phyloP scores from a whole-genome alignment of 805 yeast genomes.

The Zygosaccharomyces pseudorouxii region DNA sequence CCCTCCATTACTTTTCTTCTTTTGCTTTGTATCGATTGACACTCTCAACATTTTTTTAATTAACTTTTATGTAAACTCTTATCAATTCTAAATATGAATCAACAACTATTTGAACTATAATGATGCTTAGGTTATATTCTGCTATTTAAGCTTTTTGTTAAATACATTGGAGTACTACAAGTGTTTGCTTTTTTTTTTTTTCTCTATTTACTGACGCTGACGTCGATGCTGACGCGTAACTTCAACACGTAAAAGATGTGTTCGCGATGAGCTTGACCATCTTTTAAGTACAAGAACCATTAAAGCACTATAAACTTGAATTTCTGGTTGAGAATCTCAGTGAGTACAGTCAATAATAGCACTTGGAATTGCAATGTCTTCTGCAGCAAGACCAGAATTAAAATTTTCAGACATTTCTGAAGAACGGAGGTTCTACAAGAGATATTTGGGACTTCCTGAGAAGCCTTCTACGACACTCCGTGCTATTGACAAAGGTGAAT shows the following conservation, averaged over 20 bases:
- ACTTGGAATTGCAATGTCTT: constrained; percentile 22
- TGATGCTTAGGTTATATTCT: too few relatives aligned
- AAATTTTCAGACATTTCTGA: constrained; percentile 52
- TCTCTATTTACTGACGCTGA: not conserved
- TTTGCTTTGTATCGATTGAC: not conserved
- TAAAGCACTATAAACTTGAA: not conserved
- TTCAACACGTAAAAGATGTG: constrained; percentile 1
- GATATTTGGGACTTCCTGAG: constrained; percentile 46
- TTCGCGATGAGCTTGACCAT: not conserved
- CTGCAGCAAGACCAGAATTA: constrained; percentile 47
- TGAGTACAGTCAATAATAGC: not conserved
- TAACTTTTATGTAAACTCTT: not conserved
- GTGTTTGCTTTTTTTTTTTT: too few relatives aligned
- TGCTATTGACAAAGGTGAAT: constrained; percentile 77
- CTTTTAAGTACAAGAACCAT: not conserved
- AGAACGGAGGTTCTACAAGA: constrained; percentile 45
- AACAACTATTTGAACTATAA: too few relatives aligned
- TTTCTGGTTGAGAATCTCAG: not conserved
- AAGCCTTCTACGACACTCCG: constrained; percentile 53
- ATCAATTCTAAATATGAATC: not conserved
- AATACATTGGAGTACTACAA: too few relatives aligned
- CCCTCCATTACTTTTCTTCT: not conserved
- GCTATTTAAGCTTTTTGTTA: too few relatives aligned
- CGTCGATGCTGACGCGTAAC: not conserved
- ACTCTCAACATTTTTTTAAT: not conserved